Percentiles rank a stretch among this genome's conserved stretches.
phyloP scores from a whole-genome alignment of 495 filamentous ascomycete genomes.

The Parathielavia appendiculata region DNA sequence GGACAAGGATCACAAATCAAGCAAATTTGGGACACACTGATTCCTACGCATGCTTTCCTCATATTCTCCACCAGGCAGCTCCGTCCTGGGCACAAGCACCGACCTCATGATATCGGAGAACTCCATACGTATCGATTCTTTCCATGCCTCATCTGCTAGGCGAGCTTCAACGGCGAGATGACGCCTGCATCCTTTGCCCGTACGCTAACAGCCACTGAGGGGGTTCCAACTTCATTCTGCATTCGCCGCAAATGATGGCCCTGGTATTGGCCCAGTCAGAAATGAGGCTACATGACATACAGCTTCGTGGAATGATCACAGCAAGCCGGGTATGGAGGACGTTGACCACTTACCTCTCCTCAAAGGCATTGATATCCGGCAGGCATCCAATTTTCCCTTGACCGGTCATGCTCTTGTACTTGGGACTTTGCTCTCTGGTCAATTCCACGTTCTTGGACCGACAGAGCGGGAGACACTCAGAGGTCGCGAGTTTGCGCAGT shows the following conservation, averaged over 20 bases:
- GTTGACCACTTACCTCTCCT: conserved; percentile 12
- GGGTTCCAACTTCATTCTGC: not conserved
- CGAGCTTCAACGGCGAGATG: not conserved
- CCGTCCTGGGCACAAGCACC: too few species aligned
- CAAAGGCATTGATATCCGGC: conserved; percentile 15
- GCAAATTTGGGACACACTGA: too few species aligned
- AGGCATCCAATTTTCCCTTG: not conserved
- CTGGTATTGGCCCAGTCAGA: not conserved
- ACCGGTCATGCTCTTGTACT: not conserved
- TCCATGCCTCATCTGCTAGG: not conserved
- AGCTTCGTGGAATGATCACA: not conserved
- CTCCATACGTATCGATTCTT: not conserved
- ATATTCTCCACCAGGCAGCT: too few species aligned
- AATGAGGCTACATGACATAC: not conserved
- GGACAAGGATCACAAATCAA: too few species aligned
- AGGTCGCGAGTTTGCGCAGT: too few species aligned
- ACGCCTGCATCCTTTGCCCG: not conserved
- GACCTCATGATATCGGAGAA: too few species aligned
- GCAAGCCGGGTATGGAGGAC: not conserved
- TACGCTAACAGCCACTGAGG: not conserved
- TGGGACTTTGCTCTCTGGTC: not conserved
- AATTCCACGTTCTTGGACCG: not conserved
- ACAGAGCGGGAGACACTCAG: not conserved
- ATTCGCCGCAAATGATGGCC: conserved; percentile 5
- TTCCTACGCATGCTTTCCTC: too few species aligned